phyloP scores from a whole-genome alignment of 129 eudicot species.

The Daucus carota region DH1_v3.0 NC_030385.2:40166501-40167000 shows the following conservation, averaged over 20 bases:
- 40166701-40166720: slow-evolving; percentile 57
- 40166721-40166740: slow-evolving; percentile 55
- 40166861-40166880: slow-evolving; percentile 64
- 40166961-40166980: slow-evolving; percentile 29
- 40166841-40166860: slow-evolving; percentile 62
- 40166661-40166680: slow-evolving; percentile 63
- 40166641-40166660: slow-evolving; percentile 55
- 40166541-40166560: slow-evolving; percentile 54
- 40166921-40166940: background rate
- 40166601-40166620: slow-evolving; percentile 61
- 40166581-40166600: slow-evolving; percentile 57
- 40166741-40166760: slow-evolving; percentile 61
- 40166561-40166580: slow-evolving; percentile 60
- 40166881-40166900: slow-evolving; percentile 29
- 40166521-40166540: slow-evolving; percentile 63
- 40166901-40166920: slow-evolving; percentile 9
- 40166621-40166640: slow-evolving; percentile 60
- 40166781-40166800: slow-evolving; percentile 58
- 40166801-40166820: slow-evolving; percentile 68
- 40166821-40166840: slow-evolving; percentile 58
- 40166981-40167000: slow-evolving; percentile 17
- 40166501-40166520: slow-evolving; percentile 39
- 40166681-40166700: slow-evolving; percentile 61
- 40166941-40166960: slow-evolving; percentile 26
- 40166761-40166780: slow-evolving; percentile 62